Evolutionary conservation across 257 asterid species (phyloP).

Genomic region (Phtheirospermum japonicum): DNA sequence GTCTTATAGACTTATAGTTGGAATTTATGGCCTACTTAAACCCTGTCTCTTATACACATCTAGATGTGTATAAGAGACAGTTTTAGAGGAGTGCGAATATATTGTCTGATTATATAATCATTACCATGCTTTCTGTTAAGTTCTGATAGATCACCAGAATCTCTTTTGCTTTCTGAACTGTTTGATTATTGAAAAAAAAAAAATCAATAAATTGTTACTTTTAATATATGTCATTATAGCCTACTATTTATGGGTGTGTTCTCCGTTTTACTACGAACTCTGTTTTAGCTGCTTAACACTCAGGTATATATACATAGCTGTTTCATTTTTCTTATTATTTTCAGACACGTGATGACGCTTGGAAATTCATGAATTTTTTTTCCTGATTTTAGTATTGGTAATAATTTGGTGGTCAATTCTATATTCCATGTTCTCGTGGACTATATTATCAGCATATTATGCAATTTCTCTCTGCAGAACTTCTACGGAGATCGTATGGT

Average conservation of each 20-base stretch:
- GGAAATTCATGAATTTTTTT: constrained; percentile 77
- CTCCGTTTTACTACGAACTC: too few relatives aligned
- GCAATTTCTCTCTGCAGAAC: constrained; percentile 54
- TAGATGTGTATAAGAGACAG: too few relatives aligned
- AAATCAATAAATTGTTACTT: too few relatives aligned
- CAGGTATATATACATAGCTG: constrained; percentile 24
- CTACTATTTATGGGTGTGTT: too few relatives aligned
- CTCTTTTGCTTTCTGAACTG: too few relatives aligned
- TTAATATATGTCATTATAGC: too few relatives aligned
- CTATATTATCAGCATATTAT: constrained; percentile 9
- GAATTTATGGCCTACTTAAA: constrained; percentile 11
- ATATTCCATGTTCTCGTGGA: constrained; percentile 17
- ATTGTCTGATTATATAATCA: too few relatives aligned
- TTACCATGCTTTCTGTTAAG: too few relatives aligned
- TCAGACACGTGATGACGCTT: constrained; percentile 92
- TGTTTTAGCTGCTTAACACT: constrained; percentile 17
- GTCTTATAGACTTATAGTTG: constrained; percentile 9
- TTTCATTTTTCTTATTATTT: constrained; percentile 21
- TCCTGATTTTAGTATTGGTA: constrained; percentile 93
- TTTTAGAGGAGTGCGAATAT: too few relatives aligned
- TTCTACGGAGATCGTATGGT: constrained; percentile 91
- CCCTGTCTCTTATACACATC: too few relatives aligned
- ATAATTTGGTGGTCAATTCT: constrained; percentile 25
- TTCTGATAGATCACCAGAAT: too few relatives aligned
- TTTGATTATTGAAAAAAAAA: too few relatives aligned